Percentiles rank a stretch among this genome's conserved stretches.
Evolutionary conservation across 2,329 filamentous ascomycete genomes (phyloP).

Genomic region (Sclerotinia sclerotiorum): DNA sequence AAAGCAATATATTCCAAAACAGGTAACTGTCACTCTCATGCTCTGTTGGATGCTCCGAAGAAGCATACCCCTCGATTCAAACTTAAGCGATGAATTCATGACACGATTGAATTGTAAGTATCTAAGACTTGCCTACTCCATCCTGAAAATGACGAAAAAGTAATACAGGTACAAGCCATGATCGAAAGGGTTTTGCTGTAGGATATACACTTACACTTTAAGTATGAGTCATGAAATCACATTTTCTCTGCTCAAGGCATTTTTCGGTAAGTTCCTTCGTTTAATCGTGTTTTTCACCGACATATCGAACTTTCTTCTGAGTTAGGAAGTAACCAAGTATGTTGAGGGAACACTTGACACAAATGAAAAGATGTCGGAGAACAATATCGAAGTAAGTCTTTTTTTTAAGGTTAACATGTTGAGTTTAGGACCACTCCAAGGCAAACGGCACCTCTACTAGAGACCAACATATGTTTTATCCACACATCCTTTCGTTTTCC

Average conservation of each 20-base stretch:
- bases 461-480: not conserved
- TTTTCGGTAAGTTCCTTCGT: no score
- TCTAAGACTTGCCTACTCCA: not conserved
- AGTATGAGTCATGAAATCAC: not conserved
- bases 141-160: not conserved
- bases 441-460: not conserved
- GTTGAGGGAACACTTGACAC: not conserved
- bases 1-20: not conserved
- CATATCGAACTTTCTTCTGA: not conserved
- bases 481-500: not conserved
- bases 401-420: not conserved
- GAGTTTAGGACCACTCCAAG: not conserved
- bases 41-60: not conserved
- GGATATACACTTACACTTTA: not conserved
- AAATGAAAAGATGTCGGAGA: not conserved
- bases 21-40: not conserved
- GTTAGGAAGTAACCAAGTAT: no score
- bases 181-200: not conserved
- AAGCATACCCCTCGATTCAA: not conserved
- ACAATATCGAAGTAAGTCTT: not conserved
- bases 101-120: not conserved
- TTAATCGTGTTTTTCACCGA: not conserved
- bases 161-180: not conserved
- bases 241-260: not conserved
- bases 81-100: not conserved